phyloP scores from a whole-genome alignment of 2,329 filamentous ascomycete genomes.

The Spiromastix sp. region DNA sequence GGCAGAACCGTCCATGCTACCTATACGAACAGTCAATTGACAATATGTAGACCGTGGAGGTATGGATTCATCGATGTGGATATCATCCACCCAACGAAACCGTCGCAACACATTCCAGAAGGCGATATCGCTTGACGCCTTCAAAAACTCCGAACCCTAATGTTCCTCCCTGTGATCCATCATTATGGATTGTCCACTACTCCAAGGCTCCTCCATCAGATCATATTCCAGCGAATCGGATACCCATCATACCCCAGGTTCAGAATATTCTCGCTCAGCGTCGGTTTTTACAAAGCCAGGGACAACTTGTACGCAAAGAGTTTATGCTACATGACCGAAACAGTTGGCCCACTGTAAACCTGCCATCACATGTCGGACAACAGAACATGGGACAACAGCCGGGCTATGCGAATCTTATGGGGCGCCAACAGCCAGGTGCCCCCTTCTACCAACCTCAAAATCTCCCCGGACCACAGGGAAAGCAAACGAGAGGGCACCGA shows the following conservation, averaged over 20 bases:
- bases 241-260: conserved; percentile 36
- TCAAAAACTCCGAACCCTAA: conserved; percentile 59
- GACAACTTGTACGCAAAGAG: conserved; percentile 77
- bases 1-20: background rate
- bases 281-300: conserved; percentile 57
- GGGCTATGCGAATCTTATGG: conserved; percentile 29
- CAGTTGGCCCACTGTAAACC: conserved; percentile 79
- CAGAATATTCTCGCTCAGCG: conserved; percentile 37
- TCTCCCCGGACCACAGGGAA: conserved; percentile 19
- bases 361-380: conserved; percentile 45
- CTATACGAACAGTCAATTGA: conserved; percentile 10
- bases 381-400: conserved; percentile 43
- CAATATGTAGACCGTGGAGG: conserved; percentile 67
- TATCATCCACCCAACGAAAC: conserved; percentile 65
- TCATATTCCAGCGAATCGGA: conserved; percentile 54
- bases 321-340: conserved; percentile 86
- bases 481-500: conserved; percentile 33
- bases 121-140: conserved; percentile 76
- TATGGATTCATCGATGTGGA: conserved; percentile 72
- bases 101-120: conserved; percentile 64
- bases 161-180: conserved; percentile 62
- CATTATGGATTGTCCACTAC: conserved; percentile 88
- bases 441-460: conserved; percentile 23
- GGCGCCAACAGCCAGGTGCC: conserved; percentile 21
- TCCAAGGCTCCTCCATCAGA: conserved; percentile 64